A percentile compares a stretch with the other conserved stretches of the same genome.
Conservation (phyloP, 2,329 filamentous ascomycete genomes). For the Ophiosphaerella narmari region DNA sequence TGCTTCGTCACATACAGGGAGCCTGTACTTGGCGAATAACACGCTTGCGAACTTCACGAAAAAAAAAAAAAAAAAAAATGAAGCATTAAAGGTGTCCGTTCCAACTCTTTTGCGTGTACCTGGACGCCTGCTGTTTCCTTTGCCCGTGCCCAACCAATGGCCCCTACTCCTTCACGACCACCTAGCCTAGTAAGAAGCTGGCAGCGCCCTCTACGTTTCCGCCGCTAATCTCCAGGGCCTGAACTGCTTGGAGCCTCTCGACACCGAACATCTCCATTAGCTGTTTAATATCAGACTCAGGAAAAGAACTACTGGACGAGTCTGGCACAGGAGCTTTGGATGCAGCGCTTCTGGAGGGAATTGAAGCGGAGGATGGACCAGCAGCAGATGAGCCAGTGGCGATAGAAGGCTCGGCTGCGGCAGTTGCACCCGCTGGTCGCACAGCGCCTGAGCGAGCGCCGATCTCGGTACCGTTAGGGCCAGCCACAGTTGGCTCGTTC, state of each 20-base stretch:
- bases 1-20: background rate
- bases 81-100: too few species aligned
- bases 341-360: conserved; percentile 10
- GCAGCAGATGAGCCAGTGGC: conserved; percentile 16
- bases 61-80: too few species aligned
- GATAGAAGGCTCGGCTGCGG: conserved; percentile 33
- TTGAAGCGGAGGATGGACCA: conserved; percentile 21
- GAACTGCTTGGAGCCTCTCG: conserved; percentile 73
- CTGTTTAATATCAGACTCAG: conserved; percentile 72
- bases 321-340: conserved; percentile 19
- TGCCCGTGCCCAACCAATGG: too few species aligned
- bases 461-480: conserved; percentile 86
- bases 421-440: conserved; percentile 54
- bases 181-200: conserved; percentile 66
- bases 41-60: background rate
- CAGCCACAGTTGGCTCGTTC: conserved; percentile 81
- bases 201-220: conserved; percentile 91
- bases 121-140: background rate
- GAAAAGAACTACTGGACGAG: conserved; percentile 45
- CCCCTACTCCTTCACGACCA: too few species aligned
- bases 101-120: too few species aligned
- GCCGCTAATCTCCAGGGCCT: conserved; percentile 78
- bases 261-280: conserved; percentile 76
- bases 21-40: too few species aligned
- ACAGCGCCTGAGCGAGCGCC: conserved; percentile 82